Evolutionary conservation across 768 basidiomycete species (phyloP).

Genomic region (Suillus subaureus): DNA sequence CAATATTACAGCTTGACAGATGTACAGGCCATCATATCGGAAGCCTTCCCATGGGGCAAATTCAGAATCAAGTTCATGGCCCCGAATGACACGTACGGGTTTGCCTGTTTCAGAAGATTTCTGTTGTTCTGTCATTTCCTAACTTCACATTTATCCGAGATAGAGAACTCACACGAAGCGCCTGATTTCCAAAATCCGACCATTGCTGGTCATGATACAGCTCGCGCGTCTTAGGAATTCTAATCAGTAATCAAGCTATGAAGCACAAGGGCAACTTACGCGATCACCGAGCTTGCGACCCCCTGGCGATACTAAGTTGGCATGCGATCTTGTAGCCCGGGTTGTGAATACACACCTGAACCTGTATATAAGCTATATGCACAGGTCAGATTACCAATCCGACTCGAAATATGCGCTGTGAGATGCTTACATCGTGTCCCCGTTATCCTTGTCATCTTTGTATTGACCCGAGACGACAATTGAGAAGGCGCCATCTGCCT

Average conservation of each 20-base stretch:
- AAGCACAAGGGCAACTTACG: conserved; percentile 1
- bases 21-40: conserved; percentile 35
- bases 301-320: conserved; percentile 10
- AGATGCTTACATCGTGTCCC: conserved; percentile 25
- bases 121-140: conserved; percentile 14
- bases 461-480: conserved; percentile 23
- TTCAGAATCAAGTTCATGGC: conserved; percentile 18
- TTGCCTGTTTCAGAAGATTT: conserved; percentile 19
- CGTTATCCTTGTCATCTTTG: conserved; percentile 26
- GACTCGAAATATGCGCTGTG: too few relatives aligned
- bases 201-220: conserved; percentile 26
- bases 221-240: conserved; percentile 20
- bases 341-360: conserved; percentile 8
- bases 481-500: conserved; percentile 15
- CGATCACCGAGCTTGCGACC: conserved; percentile 15
- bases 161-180: conserved; percentile 20
- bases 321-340: background rate
- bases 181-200: conserved; percentile 9
- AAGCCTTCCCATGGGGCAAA: conserved; percentile 28
- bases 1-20: conserved; percentile 20
- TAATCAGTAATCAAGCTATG: background rate
- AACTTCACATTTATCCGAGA: background rate
- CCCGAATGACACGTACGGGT: conserved; percentile 30
- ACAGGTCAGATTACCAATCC: conserved; percentile 2
- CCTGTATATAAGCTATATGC: conserved; percentile 30